Percentiles rank a stretch among this genome's conserved stretches.
Conservation (phyloP, 2,329 filamentous ascomycete species). For the Emydomyces testavorans region DNA sequence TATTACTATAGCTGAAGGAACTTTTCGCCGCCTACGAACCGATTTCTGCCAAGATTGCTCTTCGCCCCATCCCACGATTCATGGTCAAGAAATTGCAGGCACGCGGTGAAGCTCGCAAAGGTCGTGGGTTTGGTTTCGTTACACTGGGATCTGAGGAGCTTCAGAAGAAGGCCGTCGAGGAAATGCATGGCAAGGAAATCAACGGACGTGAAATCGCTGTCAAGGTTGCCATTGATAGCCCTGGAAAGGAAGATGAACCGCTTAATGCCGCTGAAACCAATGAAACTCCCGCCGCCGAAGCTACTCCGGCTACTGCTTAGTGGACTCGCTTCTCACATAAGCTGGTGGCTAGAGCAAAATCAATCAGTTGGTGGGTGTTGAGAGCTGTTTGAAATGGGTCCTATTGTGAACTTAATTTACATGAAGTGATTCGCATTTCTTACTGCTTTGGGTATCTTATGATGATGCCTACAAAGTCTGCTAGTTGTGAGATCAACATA, state of each 20-base stretch:
- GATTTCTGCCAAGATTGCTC: conserved; percentile 92
- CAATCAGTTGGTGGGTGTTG: background rate
- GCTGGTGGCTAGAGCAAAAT: background rate
- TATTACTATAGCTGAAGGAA: conserved; percentile 67
- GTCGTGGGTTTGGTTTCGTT: conserved; percentile 96
- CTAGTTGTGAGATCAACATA: conserved; percentile 4
- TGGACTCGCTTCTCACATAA: background rate
- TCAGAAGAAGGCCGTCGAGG: conserved; percentile 89
- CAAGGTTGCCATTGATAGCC: conserved; percentile 99
- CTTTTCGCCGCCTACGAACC: conserved; percentile 89
- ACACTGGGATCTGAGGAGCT: conserved; percentile 89
- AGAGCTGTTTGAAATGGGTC: conserved; percentile 3
- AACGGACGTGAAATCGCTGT: conserved; percentile 98
- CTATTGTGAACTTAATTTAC: conserved; percentile 10
- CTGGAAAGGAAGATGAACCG: conserved; percentile 89
- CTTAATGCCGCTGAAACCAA: conserved; percentile 39
- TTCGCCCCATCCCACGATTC: conserved; percentile 95
- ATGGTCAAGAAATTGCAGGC: conserved; percentile 99
- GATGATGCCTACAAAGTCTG: background rate
- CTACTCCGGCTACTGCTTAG: conserved; percentile 28
- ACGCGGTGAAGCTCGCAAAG: conserved; percentile 95
- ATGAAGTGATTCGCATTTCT: conserved; percentile 13
- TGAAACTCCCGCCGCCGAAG: conserved; percentile 33
- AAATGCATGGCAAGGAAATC: conserved; percentile 99
- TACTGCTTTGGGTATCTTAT: conserved; percentile 2